Evolutionary conservation across 31 red algal species (phyloP).

Genomic region (Odonthalia washingtoniensis): DNA sequence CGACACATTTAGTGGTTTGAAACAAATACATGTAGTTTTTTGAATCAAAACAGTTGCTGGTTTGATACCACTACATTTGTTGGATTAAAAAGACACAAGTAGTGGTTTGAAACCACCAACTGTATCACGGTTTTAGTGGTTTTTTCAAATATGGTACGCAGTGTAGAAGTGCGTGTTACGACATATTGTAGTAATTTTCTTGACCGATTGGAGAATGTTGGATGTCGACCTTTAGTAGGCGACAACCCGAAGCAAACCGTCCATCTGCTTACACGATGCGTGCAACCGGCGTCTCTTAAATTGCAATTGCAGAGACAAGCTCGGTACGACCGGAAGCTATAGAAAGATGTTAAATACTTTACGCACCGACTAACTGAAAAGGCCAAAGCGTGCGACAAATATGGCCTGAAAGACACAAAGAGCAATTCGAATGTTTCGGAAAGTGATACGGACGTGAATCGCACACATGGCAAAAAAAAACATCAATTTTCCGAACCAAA

Average conservation of each 20-base stretch:
- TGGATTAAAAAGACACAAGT: no score
- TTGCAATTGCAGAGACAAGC: background rate
- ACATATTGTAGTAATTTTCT: background rate
- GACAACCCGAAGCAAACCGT: background rate
- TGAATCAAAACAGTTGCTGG: no score
- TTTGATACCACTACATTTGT: no score
- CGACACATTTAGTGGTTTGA: no score
- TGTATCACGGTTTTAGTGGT: no score
- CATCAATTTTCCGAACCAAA: background rate
- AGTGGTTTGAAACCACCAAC: no score
- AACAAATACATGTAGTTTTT: no score
- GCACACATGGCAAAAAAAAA: background rate
- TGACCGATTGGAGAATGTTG: background rate
- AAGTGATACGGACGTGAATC: background rate
- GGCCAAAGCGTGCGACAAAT: background rate
- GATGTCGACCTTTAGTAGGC: background rate
- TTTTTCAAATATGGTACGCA: no score
- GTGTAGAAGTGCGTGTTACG: background rate
- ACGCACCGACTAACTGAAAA: background rate
- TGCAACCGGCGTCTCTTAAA: background rate
- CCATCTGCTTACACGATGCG: background rate
- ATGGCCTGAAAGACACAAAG: background rate
- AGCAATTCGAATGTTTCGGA: background rate
- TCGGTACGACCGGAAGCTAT: background rate
- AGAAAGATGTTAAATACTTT: background rate